These are phyloP conservation scores for Glonium stellatum DNA, from an alignment of 495 filamentous ascomycete genomes.

Conservation along the genomic window DNA sequence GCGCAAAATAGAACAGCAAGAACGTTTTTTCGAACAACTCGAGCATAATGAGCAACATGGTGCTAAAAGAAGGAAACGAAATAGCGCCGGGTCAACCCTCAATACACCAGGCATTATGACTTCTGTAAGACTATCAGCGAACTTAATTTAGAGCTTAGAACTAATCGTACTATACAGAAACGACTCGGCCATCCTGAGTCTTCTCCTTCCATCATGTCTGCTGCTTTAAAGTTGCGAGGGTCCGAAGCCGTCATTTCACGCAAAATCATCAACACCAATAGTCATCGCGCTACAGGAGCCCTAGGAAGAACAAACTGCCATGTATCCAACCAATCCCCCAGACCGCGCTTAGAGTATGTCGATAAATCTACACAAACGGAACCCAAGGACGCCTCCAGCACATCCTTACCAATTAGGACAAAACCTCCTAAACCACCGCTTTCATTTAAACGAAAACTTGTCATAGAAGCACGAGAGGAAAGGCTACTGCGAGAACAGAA, in stretches of 20 bases:
- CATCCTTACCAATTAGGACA: neutral
- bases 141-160: conserved; percentile 3
- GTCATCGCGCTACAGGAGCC: neutral
- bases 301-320: conserved; percentile 13
- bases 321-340: neutral
- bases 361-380: conserved; percentile 29
- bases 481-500: conserved; percentile 18
- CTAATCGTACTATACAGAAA: conserved; percentile 25
- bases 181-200: conserved; percentile 30
- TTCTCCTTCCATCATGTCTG: conserved; percentile 17
- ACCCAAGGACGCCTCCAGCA: neutral
- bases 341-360: conserved; percentile 21
- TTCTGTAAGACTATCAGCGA: conserved; percentile 24
- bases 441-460: conserved; percentile 17
- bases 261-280: conserved; percentile 14
- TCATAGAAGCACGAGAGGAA: conserved; percentile 17
- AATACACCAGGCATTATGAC: conserved; percentile 34
- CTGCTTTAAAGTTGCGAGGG: conserved; percentile 13
- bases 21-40: conserved; percentile 64
- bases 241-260: conserved; percentile 18
- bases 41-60: conserved; percentile 52
- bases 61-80: conserved; percentile 54
- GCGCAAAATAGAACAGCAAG: conserved; percentile 76
- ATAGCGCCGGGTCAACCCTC: conserved; percentile 49
- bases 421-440: conserved; percentile 5